Evolutionary conservation across 306 rosid species (phyloP).

Genomic region (Comarum palustre): DNA sequence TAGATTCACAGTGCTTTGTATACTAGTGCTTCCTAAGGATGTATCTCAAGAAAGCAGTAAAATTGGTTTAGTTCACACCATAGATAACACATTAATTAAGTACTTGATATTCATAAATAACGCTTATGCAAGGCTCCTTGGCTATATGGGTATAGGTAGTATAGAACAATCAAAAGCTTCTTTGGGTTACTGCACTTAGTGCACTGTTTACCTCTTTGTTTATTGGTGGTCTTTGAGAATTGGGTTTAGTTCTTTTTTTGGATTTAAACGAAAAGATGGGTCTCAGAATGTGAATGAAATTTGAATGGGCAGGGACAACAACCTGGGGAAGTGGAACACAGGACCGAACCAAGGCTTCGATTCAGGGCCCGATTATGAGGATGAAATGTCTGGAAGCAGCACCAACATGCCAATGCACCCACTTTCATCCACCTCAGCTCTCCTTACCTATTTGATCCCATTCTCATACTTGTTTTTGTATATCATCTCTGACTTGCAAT

Average conservation of each 20-base stretch:
- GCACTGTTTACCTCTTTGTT: not conserved
- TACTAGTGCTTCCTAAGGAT: not conserved
- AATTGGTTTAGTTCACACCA: no score
- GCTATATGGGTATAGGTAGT: not conserved
- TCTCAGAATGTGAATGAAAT: not conserved
- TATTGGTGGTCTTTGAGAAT: not conserved
- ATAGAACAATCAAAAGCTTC: not conserved
- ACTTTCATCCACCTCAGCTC: constrained; percentile 11
- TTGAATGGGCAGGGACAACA: constrained; percentile 45
- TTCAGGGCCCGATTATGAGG: constrained; percentile 45
- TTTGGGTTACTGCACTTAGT: not conserved
- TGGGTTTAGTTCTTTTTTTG: not conserved
- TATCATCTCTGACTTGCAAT: constrained; percentile 12
- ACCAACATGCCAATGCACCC: not conserved
- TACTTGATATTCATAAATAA: not conserved
- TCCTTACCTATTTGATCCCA: constrained; percentile 25
- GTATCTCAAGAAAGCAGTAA: not conserved
- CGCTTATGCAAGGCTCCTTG: not conserved
- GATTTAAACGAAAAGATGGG: not conserved
- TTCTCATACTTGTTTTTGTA: constrained; percentile 22
- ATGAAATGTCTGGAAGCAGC: constrained; percentile 50
- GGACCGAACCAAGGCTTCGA: constrained; percentile 34
- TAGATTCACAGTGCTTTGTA: not conserved
- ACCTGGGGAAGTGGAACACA: constrained; percentile 55
- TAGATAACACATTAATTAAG: not conserved